Conservation (phyloP, 129 eudicot genomes). For the Daucus carota region DNA sequence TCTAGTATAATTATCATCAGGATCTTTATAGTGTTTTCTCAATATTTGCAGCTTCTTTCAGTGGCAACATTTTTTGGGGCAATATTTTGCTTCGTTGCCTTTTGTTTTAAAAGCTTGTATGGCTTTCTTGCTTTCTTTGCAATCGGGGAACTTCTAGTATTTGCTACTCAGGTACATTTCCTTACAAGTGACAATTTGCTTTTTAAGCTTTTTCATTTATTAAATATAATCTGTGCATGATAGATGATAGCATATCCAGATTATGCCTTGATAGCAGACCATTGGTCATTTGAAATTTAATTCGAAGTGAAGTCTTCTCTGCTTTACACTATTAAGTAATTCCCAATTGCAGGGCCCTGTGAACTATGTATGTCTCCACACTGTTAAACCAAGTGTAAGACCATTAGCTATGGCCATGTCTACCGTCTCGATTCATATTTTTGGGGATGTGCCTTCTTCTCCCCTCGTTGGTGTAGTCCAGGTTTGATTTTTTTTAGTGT, state of each 20-base stretch:
- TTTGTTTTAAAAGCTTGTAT: constrained; percentile 63
- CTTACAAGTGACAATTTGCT: not conserved
- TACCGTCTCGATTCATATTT: constrained; percentile 78
- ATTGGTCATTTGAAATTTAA: not conserved
- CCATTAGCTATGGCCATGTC: constrained; percentile 95
- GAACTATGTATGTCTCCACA: constrained; percentile 77
- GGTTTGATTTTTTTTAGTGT: constrained; percentile 34
- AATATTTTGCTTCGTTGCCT: constrained; percentile 72
- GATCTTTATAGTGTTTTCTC: not conserved
- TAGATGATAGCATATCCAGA: not conserved
- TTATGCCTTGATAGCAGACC: not conserved
- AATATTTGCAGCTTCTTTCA: constrained; percentile 65
- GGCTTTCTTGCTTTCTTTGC: constrained; percentile 51
- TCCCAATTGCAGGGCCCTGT: constrained; percentile 77
- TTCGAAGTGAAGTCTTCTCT: not conserved
- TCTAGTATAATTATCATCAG: not conserved
- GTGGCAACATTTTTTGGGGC: constrained; percentile 72
- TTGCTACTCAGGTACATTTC: constrained; percentile 76
- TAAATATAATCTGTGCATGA: not conserved
- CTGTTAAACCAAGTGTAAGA: constrained; percentile 85
- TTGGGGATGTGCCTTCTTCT: constrained; percentile 95
- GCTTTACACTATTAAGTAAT: not conserved
- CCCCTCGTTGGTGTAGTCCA: constrained; percentile 94
- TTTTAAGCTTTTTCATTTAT: not conserved
- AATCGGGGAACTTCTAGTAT: constrained; percentile 75